Percentiles rank a stretch among this genome's conserved stretches.
Evolutionary conservation across 371 early-diverging fungal genomes (phyloP).

Genomic region (Polyrhizophydium stewartii): DNA sequence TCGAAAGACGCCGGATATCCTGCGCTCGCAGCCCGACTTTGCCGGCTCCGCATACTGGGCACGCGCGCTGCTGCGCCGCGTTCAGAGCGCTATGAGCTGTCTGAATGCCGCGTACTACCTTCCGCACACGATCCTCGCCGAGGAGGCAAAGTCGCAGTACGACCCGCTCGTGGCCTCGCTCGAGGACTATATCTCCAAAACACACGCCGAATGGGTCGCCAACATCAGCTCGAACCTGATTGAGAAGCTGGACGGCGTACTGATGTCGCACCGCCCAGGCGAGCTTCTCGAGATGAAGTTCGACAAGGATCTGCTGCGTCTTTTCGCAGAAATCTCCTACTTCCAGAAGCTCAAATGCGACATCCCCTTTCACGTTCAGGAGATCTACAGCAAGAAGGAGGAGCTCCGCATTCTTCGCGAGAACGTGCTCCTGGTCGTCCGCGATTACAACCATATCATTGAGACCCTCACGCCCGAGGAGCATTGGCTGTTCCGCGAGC

Average conservation of each 20-base stretch:
- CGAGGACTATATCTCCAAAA: slow-evolving; percentile 48
- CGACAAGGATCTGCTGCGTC: slow-evolving; percentile 39
- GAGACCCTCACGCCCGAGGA: slow-evolving; percentile 46
- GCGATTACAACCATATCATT: slow-evolving; percentile 54
- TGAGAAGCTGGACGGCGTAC: slow-evolving; percentile 33
- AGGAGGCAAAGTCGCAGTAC: slow-evolving; percentile 44
- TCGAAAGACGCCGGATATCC: slow-evolving; percentile 44
- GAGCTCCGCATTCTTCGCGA: slow-evolving; percentile 54
- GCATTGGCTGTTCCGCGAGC: slow-evolving; percentile 44
- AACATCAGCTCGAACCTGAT: slow-evolving; percentile 20
- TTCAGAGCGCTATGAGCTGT: slow-evolving; percentile 31
- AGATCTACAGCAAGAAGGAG: slow-evolving; percentile 47
- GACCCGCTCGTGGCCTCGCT: slow-evolving; percentile 38
- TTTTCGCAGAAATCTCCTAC: slow-evolving; percentile 47
- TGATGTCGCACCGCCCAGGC: slow-evolving; percentile 35
- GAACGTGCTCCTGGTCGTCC: slow-evolving; percentile 47
- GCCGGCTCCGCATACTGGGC: slow-evolving; percentile 58
- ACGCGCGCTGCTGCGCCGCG: slow-evolving; percentile 35
- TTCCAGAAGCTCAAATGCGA: slow-evolving; percentile 56
- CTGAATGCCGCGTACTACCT: slow-evolving; percentile 41
- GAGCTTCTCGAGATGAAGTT: slow-evolving; percentile 48
- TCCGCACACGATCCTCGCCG: slow-evolving; percentile 32
- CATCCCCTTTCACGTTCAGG: slow-evolving; percentile 52
- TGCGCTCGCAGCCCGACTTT: slow-evolving; percentile 48
- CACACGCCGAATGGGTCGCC: slow-evolving; percentile 48